Conservation (phyloP, 768 basidiomycete species). For the Hygrocybe punicea region DNA sequence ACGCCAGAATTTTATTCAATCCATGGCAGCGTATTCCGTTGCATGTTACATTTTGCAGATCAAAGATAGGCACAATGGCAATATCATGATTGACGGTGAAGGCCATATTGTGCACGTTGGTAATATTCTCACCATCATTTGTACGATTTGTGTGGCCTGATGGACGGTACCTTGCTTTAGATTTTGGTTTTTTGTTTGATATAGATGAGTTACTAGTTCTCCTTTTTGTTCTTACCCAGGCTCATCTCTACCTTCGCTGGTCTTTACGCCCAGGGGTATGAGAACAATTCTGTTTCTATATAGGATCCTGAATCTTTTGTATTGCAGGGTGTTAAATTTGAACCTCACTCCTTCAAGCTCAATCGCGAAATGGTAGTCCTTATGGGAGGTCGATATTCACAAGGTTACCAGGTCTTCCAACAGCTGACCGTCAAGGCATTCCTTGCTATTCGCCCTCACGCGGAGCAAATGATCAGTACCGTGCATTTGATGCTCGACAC, state of each 20-base stretch:
- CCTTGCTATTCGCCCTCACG: conserved; percentile 91
- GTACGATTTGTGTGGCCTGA: not conserved
- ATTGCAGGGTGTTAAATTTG: conserved; percentile 92
- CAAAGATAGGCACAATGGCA: conserved; percentile 98
- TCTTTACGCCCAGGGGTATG: conserved; percentile 65
- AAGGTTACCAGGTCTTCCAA: conserved; percentile 92
- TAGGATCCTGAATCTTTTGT: conserved; percentile 7
- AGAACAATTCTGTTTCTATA: conserved; percentile 8
- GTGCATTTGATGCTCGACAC: conserved; percentile 94
- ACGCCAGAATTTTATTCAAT: conserved; percentile 93
- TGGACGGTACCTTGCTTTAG: conserved; percentile 37
- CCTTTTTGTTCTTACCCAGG: conserved; percentile 19
- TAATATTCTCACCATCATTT: conserved; percentile 35
- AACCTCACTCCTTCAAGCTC: conserved; percentile 96
- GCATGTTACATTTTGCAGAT: conserved; percentile 98
- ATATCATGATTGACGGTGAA: conserved; percentile 99
- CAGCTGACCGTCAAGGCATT: conserved; percentile 95
- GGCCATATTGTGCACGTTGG: conserved; percentile 97
- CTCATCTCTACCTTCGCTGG: conserved; percentile 21
- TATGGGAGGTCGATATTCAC: conserved; percentile 93
- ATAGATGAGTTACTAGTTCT: conserved; percentile 75
- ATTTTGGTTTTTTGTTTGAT: conserved; percentile 95
- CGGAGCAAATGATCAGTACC: conserved; percentile 84
- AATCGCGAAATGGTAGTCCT: conserved; percentile 98
- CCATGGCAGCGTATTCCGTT: conserved; percentile 98